Conservation (phyloP, 495 filamentous ascomycete species). For the Hypomontagnella submonticulosa region DNA sequence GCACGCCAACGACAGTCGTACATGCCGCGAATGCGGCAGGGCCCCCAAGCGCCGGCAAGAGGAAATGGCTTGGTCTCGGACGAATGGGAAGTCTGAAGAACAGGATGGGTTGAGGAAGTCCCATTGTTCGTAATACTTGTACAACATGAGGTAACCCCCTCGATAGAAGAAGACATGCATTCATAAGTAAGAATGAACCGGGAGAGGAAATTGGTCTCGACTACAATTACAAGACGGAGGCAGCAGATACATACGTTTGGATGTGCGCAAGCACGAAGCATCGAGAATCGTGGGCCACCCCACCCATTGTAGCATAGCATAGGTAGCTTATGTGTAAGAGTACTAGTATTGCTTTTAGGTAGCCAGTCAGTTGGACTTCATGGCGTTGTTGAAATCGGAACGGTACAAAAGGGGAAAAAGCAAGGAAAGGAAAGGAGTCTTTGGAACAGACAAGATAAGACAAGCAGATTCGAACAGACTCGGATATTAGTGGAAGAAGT, state of each 20-base stretch:
- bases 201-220: background rate
- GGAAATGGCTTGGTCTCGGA: slow-evolving; percentile 55
- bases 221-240: background rate
- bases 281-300: background rate
- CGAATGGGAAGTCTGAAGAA: slow-evolving; percentile 50
- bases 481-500: too few relatives aligned
- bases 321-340: slow-evolving; percentile 11
- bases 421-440: background rate
- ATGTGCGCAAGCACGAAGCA: slow-evolving; percentile 30
- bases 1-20: slow-evolving; percentile 26
- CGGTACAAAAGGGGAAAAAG: background rate
- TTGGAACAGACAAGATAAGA: too few relatives aligned
- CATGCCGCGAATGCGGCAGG: slow-evolving; percentile 17
- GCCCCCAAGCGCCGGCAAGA: slow-evolving; percentile 39
- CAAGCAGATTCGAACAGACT: background rate
- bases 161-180: background rate
- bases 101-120: slow-evolving; percentile 39
- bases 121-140: slow-evolving; percentile 1
- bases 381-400: slow-evolving; percentile 18
- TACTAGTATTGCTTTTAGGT: slow-evolving; percentile 6
- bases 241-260: slow-evolving; percentile 6
- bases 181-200: slow-evolving; percentile 8
- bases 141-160: slow-evolving; percentile 7
- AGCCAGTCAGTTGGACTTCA: background rate
- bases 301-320: slow-evolving; percentile 19